Evolutionary conservation across 768 basidiomycete genomes (phyloP).

Genomic region (Mycena leptocephala): DNA sequence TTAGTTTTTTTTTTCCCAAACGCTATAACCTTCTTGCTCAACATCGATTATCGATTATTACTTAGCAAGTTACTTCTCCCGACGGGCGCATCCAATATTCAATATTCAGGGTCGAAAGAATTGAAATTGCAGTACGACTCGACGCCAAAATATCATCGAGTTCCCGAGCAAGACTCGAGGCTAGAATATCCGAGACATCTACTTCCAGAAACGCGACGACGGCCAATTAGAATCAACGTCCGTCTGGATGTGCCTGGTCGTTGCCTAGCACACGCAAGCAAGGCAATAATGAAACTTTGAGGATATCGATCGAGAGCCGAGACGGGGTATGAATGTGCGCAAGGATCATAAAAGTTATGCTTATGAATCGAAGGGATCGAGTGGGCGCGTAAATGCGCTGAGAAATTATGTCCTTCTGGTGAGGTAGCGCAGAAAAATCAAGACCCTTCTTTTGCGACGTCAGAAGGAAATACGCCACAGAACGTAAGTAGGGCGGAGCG

Average conservation of each 20-base stretch:
- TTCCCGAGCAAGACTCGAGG: not conserved
- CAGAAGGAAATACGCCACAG: too few species aligned
- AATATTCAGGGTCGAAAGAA: not conserved
- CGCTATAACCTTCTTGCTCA: too few species aligned
- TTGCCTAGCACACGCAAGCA: not conserved
- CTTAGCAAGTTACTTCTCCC: not conserved
- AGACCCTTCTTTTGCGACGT: too few species aligned
- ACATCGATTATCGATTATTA: slow-evolving; percentile 7
- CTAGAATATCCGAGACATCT: not conserved
- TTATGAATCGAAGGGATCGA: not conserved
- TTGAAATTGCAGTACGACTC: too few species aligned
- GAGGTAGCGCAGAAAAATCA: too few species aligned
- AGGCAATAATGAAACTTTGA: slow-evolving; percentile 1
- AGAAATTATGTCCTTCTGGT: too few species aligned
- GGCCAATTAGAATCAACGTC: too few species aligned
- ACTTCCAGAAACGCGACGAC: too few species aligned
- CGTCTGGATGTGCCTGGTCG: not conserved
- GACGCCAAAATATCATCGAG: not conserved
- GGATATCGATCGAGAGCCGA: slow-evolving; percentile 9
- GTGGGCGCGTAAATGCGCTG: not conserved
- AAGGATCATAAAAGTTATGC: not conserved
- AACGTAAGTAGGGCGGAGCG: too few species aligned
- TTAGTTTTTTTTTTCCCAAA: too few species aligned
- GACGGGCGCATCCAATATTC: not conserved
- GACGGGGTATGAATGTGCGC: not conserved